A percentile compares a stretch with the other conserved stretches of the same genome.
These are phyloP conservation scores for Trametes gibbosa DNA, from an alignment of 768 basidiomycete genomes.

Conservation along the genomic window DNA sequence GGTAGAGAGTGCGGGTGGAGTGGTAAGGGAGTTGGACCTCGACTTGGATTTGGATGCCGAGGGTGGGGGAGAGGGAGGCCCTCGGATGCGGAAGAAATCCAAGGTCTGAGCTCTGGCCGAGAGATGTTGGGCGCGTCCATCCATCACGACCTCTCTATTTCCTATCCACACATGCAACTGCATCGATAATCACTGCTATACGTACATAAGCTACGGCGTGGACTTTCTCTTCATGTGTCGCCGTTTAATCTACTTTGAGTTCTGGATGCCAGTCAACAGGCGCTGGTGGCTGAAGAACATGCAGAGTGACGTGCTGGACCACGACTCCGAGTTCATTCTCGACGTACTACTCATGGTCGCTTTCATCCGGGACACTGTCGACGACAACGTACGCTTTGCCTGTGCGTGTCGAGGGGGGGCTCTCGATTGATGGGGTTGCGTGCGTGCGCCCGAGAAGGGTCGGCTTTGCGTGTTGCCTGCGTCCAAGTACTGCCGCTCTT, in stretches of 20 bases:
- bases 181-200: background rate
- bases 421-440: background rate
- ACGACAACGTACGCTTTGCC: too few relatives aligned
- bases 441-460: background rate
- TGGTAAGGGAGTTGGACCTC: background rate
- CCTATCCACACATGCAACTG: background rate
- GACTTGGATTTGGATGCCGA: background rate
- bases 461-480: background rate
- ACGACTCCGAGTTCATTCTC: too few relatives aligned
- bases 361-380: too few relatives aligned
- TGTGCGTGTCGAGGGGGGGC: too few relatives aligned
- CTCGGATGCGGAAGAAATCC: constrained; percentile 3
- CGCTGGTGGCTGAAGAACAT: too few relatives aligned
- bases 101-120: background rate
- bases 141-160: background rate
- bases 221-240: too few relatives aligned
- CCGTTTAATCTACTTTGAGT: too few relatives aligned
- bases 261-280: too few relatives aligned
- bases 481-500: background rate
- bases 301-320: too few relatives aligned
- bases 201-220: background rate
- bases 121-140: background rate
- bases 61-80: background rate
- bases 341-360: too few relatives aligned
- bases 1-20: background rate